A percentile compares a stretch with the other conserved stretches of the same genome.
Evolutionary conservation across 805 yeast genomes (phyloP).

Genomic region (Saturnispora saitoi): DNA sequence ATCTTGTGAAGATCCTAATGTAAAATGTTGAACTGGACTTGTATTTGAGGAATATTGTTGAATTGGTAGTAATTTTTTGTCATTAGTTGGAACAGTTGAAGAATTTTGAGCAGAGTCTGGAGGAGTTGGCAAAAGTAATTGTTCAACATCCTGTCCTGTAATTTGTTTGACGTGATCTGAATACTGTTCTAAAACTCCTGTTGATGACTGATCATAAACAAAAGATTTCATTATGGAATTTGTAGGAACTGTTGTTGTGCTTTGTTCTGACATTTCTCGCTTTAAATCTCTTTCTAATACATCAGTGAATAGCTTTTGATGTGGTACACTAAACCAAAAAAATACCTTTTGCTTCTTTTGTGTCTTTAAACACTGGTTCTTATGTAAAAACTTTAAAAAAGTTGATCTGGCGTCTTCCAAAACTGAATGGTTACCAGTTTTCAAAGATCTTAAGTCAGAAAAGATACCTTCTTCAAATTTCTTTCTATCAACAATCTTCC

Average conservation of each 20-base stretch:
- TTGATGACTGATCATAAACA: constrained; percentile 43
- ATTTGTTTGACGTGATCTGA: constrained; percentile 17
- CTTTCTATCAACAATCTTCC: constrained; percentile 75
- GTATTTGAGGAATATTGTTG: constrained; percentile 2
- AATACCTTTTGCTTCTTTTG: constrained; percentile 96
- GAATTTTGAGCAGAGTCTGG: constrained; percentile 1
- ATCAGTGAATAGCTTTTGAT: constrained; percentile 84
- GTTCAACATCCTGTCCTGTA: constrained; percentile 9
- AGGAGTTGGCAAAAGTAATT: constrained; percentile 6
- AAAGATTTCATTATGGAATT: constrained; percentile 78
- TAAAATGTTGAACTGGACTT: constrained; percentile 1
- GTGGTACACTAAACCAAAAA: constrained; percentile 94
- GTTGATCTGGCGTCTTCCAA: constrained; percentile 81
- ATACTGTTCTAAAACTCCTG: constrained; percentile 48
- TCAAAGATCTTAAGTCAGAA: constrained; percentile 78
- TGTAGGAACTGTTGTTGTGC: constrained; percentile 63
- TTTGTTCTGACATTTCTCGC: constrained; percentile 54
- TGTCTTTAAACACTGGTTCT: constrained; percentile 81
- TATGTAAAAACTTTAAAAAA: constrained; percentile 74
- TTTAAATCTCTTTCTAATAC: constrained; percentile 89
- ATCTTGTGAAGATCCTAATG: constrained; percentile 7
- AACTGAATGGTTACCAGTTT: constrained; percentile 80
- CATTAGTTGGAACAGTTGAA: neutral
- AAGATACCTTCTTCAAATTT: constrained; percentile 96
- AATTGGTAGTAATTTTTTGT: neutral